Evolutionary conservation across 2,329 filamentous ascomycete genomes (phyloP).

Genomic region (Talaromyces verruculosus): DNA sequence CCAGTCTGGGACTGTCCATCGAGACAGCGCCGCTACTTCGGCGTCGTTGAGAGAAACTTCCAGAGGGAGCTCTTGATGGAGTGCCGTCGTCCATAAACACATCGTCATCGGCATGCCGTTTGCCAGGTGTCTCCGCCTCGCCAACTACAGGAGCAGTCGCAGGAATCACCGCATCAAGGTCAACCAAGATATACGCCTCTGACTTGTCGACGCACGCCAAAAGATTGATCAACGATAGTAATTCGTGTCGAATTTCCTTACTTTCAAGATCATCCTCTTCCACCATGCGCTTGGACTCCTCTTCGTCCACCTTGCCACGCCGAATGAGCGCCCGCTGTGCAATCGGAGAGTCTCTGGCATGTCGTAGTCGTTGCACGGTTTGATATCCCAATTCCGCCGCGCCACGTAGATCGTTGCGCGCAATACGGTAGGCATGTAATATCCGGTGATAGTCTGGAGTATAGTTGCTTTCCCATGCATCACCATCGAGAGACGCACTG

Average conservation of each 20-base stretch:
- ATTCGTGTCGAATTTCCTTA: conserved; percentile 63
- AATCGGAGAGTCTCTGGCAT: conserved; percentile 35
- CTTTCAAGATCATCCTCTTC: conserved; percentile 51
- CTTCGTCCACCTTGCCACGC: conserved; percentile 33
- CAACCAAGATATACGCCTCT: conserved; percentile 71
- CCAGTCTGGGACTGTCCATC: conserved; percentile 5
- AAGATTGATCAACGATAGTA: conserved; percentile 89
- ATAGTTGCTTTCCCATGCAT: conserved; percentile 31
- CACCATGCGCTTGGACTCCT: conserved; percentile 31
- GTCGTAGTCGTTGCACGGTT: conserved; percentile 54
- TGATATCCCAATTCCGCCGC: conserved; percentile 60
- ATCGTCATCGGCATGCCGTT: conserved; percentile 40
- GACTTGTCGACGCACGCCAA: conserved; percentile 79
- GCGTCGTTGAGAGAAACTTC: conserved; percentile 7
- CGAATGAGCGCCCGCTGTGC: conserved; percentile 39
- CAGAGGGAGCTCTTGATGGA: conserved; percentile 22
- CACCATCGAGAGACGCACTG: conserved; percentile 42
- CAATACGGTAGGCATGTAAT: conserved; percentile 86
- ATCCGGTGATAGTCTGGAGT: conserved; percentile 78
- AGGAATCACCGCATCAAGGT: conserved; percentile 38
- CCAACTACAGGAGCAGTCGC: conserved; percentile 13
- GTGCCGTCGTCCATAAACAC: conserved; percentile 43
- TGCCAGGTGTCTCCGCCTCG: conserved; percentile 45
- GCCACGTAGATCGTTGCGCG: conserved; percentile 81
- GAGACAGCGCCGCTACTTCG: conserved; percentile 19